phyloP scores from a whole-genome alignment of 2,329 filamentous ascomycete genomes.

The Fusarium mexicanum region DNA sequence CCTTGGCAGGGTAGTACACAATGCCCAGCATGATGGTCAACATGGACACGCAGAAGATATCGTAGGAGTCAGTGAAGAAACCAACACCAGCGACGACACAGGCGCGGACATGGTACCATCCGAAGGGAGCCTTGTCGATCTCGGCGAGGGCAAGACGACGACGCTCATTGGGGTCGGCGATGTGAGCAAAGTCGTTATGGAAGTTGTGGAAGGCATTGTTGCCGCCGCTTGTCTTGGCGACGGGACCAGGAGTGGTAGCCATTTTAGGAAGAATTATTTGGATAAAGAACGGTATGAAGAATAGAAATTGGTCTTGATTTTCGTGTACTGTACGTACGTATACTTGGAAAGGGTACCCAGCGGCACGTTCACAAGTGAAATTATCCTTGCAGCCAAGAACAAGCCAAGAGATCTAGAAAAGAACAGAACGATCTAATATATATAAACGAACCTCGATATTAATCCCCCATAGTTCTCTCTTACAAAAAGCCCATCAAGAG shows the following conservation, averaged over 20 bases:
- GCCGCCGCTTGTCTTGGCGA: conserved; percentile 66
- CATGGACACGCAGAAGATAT: conserved; percentile 81
- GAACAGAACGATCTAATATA: conserved; percentile 15
- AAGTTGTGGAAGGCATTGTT: conserved; percentile 81
- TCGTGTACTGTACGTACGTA: not conserved
- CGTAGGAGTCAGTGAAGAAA: conserved; percentile 90
- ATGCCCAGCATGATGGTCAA: conserved; percentile 81
- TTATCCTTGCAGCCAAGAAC: conserved; percentile 20
- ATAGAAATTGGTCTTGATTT: not conserved
- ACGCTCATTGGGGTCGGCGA: conserved; percentile 80
- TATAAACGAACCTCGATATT: not conserved
- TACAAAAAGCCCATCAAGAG: not conserved
- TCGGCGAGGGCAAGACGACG: conserved; percentile 81
- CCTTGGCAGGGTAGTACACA: conserved; percentile 72
- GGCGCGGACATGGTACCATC: conserved; percentile 85
- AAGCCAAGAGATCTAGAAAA: conserved; percentile 12
- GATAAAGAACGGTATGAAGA: not conserved
- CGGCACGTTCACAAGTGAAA: conserved; percentile 4
- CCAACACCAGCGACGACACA: conserved; percentile 83
- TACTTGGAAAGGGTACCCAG: not conserved
- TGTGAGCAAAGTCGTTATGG: conserved; percentile 74
- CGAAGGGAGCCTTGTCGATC: conserved; percentile 83
- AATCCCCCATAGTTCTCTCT: not conserved
- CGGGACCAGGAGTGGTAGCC: conserved; percentile 20
- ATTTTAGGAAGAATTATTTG: conserved; percentile 9